Conservation (phyloP, 2,329 filamentous ascomycete species). For the Kalaharituber pfeilii region DNA sequence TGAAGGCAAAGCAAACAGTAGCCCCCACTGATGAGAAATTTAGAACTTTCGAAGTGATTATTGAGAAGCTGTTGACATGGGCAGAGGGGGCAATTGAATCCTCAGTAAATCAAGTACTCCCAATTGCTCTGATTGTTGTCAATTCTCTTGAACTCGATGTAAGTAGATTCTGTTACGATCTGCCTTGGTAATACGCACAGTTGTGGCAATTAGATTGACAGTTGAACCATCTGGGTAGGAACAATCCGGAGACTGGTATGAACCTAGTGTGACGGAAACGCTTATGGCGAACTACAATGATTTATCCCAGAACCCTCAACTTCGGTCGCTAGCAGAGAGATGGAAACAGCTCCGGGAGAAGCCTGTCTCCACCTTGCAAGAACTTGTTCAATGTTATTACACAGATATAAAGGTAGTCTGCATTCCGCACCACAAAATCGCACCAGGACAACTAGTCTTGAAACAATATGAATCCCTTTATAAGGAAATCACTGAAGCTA, state of each 20-base stretch:
- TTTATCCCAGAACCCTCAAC: conserved; percentile 24
- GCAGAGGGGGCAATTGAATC: conserved; percentile 36
- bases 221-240: too few relatives aligned
- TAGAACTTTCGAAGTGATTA: conserved; percentile 30
- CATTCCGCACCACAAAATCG: conserved; percentile 26
- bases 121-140: conserved; percentile 38
- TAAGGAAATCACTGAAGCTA: conserved; percentile 24
- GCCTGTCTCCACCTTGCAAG: conserved; percentile 31
- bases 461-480: conserved; percentile 34
- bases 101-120: conserved; percentile 38
- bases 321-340: conserved; percentile 28
- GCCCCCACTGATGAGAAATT: too few relatives aligned
- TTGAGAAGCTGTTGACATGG: conserved; percentile 34
- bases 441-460: conserved; percentile 27
- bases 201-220: too few relatives aligned
- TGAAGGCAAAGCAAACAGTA: too few relatives aligned
- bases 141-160: conserved; percentile 24
- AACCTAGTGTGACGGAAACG: conserved; percentile 27
- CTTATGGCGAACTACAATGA: conserved; percentile 28
- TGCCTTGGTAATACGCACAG: too few relatives aligned
- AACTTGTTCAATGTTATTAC: conserved; percentile 36
- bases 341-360: conserved; percentile 30
- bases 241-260: conserved; percentile 34
- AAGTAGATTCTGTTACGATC: background rate
- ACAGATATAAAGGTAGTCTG: conserved; percentile 34